Conservation (phyloP, 1,139 yeast species). For the Candida sanyaensis region DNA sequence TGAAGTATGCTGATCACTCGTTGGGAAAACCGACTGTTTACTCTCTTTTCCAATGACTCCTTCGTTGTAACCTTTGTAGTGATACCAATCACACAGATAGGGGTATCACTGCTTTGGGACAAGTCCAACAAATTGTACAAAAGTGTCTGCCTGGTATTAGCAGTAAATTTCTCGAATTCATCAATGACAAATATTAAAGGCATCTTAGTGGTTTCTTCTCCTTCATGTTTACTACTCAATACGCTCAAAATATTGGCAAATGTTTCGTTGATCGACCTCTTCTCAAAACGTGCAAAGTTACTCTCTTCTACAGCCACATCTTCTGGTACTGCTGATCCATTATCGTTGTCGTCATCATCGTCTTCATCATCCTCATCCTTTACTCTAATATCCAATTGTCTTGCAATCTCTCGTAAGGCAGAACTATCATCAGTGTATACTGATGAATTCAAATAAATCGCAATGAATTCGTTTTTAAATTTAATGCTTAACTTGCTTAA, state of each 20-base stretch:
- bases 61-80: constrained; percentile 74
- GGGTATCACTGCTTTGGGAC: constrained; percentile 72
- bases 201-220: constrained; percentile 23
- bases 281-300: constrained; percentile 46
- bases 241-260: constrained; percentile 40
- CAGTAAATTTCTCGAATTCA: constrained; percentile 79
- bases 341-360: constrained; percentile 5
- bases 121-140: constrained; percentile 86
- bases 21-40: constrained; percentile 86
- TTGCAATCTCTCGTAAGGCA: constrained; percentile 84
- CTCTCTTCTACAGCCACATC: constrained; percentile 7
- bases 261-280: constrained; percentile 41
- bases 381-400: constrained; percentile 65
- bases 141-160: constrained; percentile 73
- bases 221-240: constrained; percentile 24
- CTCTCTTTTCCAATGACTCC: constrained; percentile 87
- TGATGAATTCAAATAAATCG: constrained; percentile 66
- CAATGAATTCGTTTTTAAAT: constrained; percentile 53
- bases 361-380: constrained; percentile 11
- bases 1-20: constrained; percentile 64
- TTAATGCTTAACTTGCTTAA: constrained; percentile 43
- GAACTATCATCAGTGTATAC: constrained; percentile 73
- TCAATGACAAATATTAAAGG: constrained; percentile 80
- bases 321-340: neutral
- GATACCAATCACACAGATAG: constrained; percentile 81